Base-by-base conservation (phyloP, 2,329 filamentous ascomycete genomes). In the Cryoendolithus antarcticus region DNA sequence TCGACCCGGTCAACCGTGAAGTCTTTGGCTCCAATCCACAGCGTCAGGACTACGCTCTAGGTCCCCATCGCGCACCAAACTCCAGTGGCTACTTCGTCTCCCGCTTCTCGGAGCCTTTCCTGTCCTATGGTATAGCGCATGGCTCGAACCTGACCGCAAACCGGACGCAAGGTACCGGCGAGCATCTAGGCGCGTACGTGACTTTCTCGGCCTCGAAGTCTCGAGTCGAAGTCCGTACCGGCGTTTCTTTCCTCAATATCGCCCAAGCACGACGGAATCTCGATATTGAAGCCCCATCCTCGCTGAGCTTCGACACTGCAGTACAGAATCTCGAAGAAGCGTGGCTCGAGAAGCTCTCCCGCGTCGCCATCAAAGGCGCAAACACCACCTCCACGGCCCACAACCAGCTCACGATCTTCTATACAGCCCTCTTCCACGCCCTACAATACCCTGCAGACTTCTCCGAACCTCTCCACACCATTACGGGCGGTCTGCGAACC, bases 401-500 rank as follows among this genome's bases (percentile, higher is more conserved):
- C 33, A 62, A 67, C 35, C 64, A 59, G 10, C 59, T 58, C 4
- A 64, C 58, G 1, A 63, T 69, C 32, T 69, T 60, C 49, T 69
- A 69, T 41, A 67, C 65, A 0, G 61, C 60, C 4, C 51, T 70
- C 0, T 69, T 66, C 35, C 66, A 69, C 41, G 59, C 63, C 3
- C 49, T 70, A 6, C 66, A 70, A 39, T 69, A 69, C 40, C 66
- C 66, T 0, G 66, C 50, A 21, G 66, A 69, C 46, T 69, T 63
- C 45, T 69, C 66, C 0, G 66, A 69, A 44, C 65, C 65, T 0
- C 54, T 55, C 0, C 52, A 50, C 3, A 46, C 35, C 1, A 40
- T 49, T 1, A 13, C 38, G 11, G 44, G 41, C 9, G 42, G 37
- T 6, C 32, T 41, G 10, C 56, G 61, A 11, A 55, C 50, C 1